Evolutionary conservation across 352 stramenopile species (phyloP), one percentile per base, ranked within the genome.

Genomic region (Phytophthora meadii): DNA sequence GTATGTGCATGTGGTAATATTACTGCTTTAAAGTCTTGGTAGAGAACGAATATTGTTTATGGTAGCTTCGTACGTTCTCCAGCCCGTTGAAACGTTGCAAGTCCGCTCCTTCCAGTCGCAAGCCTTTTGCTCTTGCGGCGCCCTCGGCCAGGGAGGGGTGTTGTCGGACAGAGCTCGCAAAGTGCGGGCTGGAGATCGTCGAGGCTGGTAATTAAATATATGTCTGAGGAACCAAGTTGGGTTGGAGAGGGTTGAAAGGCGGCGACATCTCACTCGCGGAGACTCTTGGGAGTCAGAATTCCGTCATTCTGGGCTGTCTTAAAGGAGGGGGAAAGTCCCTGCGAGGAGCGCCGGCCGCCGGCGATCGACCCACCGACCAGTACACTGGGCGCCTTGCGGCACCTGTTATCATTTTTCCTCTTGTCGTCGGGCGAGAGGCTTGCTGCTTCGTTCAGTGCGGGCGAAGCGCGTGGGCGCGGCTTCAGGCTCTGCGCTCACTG

Each of bases 361-460:
- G 68, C 58, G 68, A 73, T 77, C 68, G 68, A 77, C 68, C 66
- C 64, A 77, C 68, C 68, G 68, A 77, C 68, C 68, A 69, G 58
- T 77, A 77, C 39, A 64, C 56, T 63, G 53, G 19, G 44, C 60
- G 34, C 40, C 54, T 58, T 19, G 15, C 22, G 24, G 30, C 54
- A 39, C 60, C 54, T 48, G 44, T 56, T 62, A n/a, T 61, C 46
- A 61, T 63, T 66, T 66, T 22, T 74, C 61, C 61, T 67, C 66
- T 54, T 70, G 22, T 59, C 61, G 50, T 60, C 47, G 48, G 12
- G 41, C 53, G 50, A 53, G 27, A 67, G 49, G 57, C 47, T 47
- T 62, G 54, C 32, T 60, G 61, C 54, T 70, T 70, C 52, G 41
- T 58, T 63, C 49, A 57, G 44, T 58, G 45, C 55, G 28, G 61